phyloP scores from a whole-genome alignment of 345 rosid genomes.

The Linum lewisii region DNA sequence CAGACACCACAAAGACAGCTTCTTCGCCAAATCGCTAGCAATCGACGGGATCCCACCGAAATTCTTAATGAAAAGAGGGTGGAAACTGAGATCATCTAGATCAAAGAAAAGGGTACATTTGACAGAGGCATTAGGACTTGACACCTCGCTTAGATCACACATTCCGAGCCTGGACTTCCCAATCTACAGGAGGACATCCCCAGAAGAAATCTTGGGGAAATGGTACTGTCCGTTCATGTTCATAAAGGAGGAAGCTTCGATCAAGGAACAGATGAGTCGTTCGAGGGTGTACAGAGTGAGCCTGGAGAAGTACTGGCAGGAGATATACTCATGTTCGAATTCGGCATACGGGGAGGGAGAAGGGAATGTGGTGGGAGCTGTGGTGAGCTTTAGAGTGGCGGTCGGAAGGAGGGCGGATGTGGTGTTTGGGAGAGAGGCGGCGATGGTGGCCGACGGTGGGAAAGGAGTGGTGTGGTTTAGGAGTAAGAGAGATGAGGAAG shows the following conservation, averaged over 20 bases:
- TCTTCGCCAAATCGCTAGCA: not conserved
- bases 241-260: not conserved
- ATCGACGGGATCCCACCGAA: not conserved
- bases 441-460: not conserved
- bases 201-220: not conserved
- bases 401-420: not conserved
- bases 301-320: not conserved
- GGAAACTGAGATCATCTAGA: not conserved
- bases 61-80: not conserved
- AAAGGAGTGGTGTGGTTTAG: not conserved
- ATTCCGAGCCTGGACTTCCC: not conserved
- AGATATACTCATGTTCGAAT: not conserved
- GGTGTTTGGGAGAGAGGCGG: not conserved
- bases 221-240: not conserved
- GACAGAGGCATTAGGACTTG: not conserved
- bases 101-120: not conserved
- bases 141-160: not conserved
- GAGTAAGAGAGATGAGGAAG: not conserved
- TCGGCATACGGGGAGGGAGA: not conserved
- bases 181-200: not conserved
- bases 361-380: not conserved
- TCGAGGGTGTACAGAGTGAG: not conserved
- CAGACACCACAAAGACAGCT: not conserved
- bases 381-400: not conserved
- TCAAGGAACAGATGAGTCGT: not conserved